Percentiles rank a stretch among this genome's conserved stretches.
Conservation (phyloP, 768 basidiomycete species). For the Nidularia pulvinata region DNA sequence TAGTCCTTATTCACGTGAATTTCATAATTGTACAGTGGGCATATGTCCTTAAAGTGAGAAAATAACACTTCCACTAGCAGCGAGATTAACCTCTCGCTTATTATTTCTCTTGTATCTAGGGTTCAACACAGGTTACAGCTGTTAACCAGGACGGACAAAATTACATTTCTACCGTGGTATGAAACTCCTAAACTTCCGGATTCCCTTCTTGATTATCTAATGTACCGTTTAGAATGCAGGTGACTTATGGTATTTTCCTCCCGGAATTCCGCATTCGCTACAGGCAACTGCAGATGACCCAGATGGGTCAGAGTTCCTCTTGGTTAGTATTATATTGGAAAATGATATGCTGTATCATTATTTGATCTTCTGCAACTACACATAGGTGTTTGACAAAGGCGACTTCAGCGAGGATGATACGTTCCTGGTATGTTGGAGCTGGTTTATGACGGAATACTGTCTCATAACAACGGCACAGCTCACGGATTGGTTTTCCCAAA, state of each 20-base stretch:
- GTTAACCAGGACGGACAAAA: constrained; percentile 51
- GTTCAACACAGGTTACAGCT: constrained; percentile 44
- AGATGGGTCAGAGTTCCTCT: constrained; percentile 52
- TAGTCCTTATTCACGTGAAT: too few relatives aligned
- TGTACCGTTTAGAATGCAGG: constrained; percentile 13
- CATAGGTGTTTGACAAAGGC: constrained; percentile 25
- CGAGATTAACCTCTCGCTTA: background rate
- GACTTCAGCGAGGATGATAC: constrained; percentile 58
- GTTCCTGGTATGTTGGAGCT: constrained; percentile 29
- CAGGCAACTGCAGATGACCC: constrained; percentile 47
- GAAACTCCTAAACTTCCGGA: constrained; percentile 8
- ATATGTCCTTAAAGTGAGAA: constrained; percentile 43
- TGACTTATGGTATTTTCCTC: constrained; percentile 62
- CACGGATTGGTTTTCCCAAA: constrained; percentile 70
- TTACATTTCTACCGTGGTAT: constrained; percentile 53
- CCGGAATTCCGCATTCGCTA: constrained; percentile 55
- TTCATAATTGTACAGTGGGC: constrained; percentile 36
- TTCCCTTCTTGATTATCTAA: background rate
- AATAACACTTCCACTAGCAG: background rate
- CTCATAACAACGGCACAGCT: constrained; percentile 14
- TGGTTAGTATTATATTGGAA: constrained; percentile 18
- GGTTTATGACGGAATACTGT: background rate
- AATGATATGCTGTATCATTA: background rate
- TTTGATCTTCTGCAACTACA: background rate
- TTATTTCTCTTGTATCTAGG: constrained; percentile 18